Percentiles rank a stretch among this genome's conserved stretches.
phyloP scores from a whole-genome alignment of 345 rosid genomes.

The Populus tremula region DNA sequence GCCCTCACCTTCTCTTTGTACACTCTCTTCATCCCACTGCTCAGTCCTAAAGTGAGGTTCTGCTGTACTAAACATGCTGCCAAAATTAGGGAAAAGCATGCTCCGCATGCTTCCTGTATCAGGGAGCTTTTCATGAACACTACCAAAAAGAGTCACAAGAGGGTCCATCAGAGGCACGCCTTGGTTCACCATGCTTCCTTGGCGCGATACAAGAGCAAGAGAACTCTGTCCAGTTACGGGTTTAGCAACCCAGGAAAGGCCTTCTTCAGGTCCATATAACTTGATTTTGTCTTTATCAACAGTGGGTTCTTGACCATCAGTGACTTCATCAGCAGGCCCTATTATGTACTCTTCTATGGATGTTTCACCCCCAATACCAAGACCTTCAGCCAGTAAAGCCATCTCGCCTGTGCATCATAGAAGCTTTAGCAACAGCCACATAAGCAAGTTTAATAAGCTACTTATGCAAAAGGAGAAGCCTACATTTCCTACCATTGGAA shows the following conservation, averaged over 20 bases:
- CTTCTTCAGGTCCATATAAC: constrained; percentile 72
- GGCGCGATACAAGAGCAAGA: constrained; percentile 62
- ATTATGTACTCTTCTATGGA: constrained; percentile 86
- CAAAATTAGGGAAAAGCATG: constrained; percentile 74
- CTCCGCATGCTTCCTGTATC: constrained; percentile 74
- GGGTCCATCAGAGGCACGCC: constrained; percentile 79
- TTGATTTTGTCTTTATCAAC: constrained; percentile 65
- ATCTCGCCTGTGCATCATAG: constrained; percentile 69
- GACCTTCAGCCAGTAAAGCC: constrained; percentile 95
- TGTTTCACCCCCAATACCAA: constrained; percentile 85
- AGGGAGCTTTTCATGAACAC: constrained; percentile 86
- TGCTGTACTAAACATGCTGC: constrained; percentile 86
- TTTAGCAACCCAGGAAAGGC: constrained; percentile 82
- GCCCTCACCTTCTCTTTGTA: constrained; percentile 63
- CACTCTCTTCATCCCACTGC: constrained; percentile 90
- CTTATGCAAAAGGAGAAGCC: background rate
- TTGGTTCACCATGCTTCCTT: constrained; percentile 75
- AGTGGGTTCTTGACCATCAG: constrained; percentile 46
- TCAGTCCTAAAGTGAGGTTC: constrained; percentile 55
- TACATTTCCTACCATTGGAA: background rate
- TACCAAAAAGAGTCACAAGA: constrained; percentile 79
- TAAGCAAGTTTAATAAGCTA: background rate
- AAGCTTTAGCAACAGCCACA: constrained; percentile 3
- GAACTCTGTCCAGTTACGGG: constrained; percentile 86
- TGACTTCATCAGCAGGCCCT: constrained; percentile 66